Conservation (phyloP, 352 stramenopile species). For the Plasmopara viticola region DNA sequence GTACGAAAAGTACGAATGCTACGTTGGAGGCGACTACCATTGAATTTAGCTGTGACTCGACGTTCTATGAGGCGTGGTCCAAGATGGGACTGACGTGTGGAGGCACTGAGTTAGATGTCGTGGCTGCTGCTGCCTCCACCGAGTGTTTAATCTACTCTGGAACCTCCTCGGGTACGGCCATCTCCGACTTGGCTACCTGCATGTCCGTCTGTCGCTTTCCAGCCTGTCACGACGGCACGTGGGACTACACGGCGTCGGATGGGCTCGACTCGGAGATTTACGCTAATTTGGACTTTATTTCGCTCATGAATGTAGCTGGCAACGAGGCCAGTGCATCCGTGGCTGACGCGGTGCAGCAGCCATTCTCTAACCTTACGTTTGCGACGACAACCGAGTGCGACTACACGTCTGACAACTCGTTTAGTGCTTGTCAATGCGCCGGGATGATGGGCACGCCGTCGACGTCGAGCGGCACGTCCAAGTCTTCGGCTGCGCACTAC, state of each 20-base stretch:
- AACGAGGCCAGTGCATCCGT: conserved; percentile 22
- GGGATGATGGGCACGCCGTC: conserved; percentile 21
- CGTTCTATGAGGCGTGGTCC: conserved; percentile 74
- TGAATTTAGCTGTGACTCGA: conserved; percentile 63
- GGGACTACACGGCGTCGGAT: conserved; percentile 66
- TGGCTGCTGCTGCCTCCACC: conserved; percentile 36
- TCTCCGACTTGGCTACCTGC: conserved; percentile 60
- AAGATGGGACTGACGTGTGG: conserved; percentile 62
- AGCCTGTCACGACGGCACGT: conserved; percentile 57
- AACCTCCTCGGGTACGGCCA: conserved; percentile 31
- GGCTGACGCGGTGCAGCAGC: conserved; percentile 26
- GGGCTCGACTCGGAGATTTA: conserved; percentile 70
- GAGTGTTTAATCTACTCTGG: conserved; percentile 80
- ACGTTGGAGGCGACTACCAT: conserved; percentile 17
- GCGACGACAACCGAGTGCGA: conserved; percentile 42
- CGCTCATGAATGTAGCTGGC: conserved; percentile 44
- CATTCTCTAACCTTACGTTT: conserved; percentile 54
- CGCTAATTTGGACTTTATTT: conserved; percentile 55
- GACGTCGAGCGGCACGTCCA: not conserved
- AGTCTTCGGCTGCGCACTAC: conserved; percentile 23
- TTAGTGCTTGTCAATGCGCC: conserved; percentile 53
- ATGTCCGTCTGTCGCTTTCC: conserved; percentile 81
- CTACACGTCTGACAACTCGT: conserved; percentile 53
- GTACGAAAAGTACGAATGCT: conserved; percentile 1
- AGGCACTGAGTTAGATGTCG: conserved; percentile 40